phyloP scores from a whole-genome alignment of 805 yeast genomes.

The Ogataea nonfermentans region DNA sequence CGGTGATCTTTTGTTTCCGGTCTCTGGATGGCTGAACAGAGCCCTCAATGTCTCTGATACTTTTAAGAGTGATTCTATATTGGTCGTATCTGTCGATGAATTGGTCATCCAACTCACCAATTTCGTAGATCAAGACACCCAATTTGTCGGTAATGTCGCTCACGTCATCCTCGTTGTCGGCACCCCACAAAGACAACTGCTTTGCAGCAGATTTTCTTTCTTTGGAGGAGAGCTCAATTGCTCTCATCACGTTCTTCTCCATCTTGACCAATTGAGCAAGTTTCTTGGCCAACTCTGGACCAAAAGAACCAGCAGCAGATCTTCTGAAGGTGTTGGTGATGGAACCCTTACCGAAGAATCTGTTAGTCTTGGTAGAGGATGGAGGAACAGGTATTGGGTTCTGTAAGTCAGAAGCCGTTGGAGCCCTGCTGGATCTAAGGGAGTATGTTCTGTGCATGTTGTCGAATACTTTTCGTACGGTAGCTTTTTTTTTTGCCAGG shows the following conservation, averaged over 20 bases:
- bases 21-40: constrained; percentile 88
- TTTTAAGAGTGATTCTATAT: constrained; percentile 77
- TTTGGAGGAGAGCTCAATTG: constrained; percentile 71
- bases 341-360: constrained; percentile 85
- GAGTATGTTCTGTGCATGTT: constrained; percentile 98
- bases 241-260: constrained; percentile 79
- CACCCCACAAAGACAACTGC: constrained; percentile 85
- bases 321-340: constrained; percentile 50
- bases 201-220: constrained; percentile 82
- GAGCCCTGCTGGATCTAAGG: constrained; percentile 91
- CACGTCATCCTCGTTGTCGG: constrained; percentile 81
- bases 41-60: constrained; percentile 80
- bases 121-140: constrained; percentile 78
- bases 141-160: constrained; percentile 84
- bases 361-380: constrained; percentile 68
- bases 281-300: constrained; percentile 77
- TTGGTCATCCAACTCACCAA: constrained; percentile 85
- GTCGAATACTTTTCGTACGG: constrained; percentile 6
- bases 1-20: constrained; percentile 81
- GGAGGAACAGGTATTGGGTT: constrained; percentile 95
- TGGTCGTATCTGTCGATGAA: constrained; percentile 84
- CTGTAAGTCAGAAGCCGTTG: constrained; percentile 93
- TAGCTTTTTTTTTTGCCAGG: constrained; percentile 12
- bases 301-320: constrained; percentile 73
- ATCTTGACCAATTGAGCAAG: constrained; percentile 72